Base-by-base conservation (phyloP, 164 flowering plant species). In the Brasenia schreberi region DNA sequence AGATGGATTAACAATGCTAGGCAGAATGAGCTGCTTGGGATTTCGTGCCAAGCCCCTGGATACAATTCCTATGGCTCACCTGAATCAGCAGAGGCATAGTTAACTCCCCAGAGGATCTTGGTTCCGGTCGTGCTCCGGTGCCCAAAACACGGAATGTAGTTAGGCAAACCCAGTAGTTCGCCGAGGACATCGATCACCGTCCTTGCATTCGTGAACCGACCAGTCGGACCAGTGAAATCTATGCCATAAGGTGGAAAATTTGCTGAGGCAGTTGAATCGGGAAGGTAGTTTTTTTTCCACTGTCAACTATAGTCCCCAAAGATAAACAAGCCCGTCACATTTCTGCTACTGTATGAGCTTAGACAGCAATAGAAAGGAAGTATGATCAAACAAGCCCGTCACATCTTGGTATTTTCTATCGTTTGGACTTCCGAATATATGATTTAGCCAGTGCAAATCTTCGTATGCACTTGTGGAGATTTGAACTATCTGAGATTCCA, bases 181-280 rank as follows among this genome's bases (percentile, higher is more conserved):
- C 84, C 77, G 7, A 87, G 68, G 17, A 77, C 71, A 66, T 87
- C 93, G 4, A 79, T 71, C 2, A 81, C 75, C 59, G 79, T 87
- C 64, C 72, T 73, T 0, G 90, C 90, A 67, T 88, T 86, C 6
- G 82, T 77, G 61, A 84, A 88, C 73, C 95, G 77, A 0, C 89
- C 95, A 0, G 95, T 69, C 45, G 87, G 78, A 0, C 90, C 90
- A 0, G 19, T 14, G 56, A 49, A 49, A 49, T 49, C 56, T 3
- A 49, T 14, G 12, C 56, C 56, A 4, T 49, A 49, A 9, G 56
- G 14, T 9, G 16, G 16, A 4, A 9, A 49, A 14, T 49, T 49
- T 9, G 12, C 10, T 49, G 10, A 9, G 56, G 9, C 56, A 9
- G 56, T 49, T 49, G 56, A 9, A 33, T 33, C 3, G 12, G 10